These are phyloP conservation scores for Epicoccum sorghinum DNA, from an alignment of 2,329 filamentous ascomycete species.

Conservation along the genomic window DNA sequence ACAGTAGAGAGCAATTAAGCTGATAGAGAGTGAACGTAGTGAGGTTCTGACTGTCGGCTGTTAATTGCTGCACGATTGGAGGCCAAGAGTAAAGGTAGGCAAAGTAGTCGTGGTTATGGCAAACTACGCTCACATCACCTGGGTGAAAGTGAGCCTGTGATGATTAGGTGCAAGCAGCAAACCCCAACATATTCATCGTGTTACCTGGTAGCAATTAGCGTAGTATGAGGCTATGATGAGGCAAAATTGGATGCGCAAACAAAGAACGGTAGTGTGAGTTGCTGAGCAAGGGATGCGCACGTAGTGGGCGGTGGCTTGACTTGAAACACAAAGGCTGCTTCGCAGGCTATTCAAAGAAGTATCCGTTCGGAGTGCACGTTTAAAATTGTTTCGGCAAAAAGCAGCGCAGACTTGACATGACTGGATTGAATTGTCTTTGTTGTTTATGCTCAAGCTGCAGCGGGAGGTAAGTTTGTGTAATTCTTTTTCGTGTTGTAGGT, in stretches of 20 bases:
- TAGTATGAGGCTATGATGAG: conserved; percentile 14
- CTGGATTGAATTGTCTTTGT: neutral
- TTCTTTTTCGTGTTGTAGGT: conserved; percentile 42
- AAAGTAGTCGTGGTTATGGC: no score
- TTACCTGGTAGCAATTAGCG: neutral
- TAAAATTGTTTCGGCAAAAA: neutral
- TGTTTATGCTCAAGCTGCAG: neutral
- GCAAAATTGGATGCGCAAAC: conserved; percentile 19
- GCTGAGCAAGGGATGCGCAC: conserved; percentile 15
- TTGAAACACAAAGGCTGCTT: conserved; percentile 10
- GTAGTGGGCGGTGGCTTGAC: conserved; percentile 5
- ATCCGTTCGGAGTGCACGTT: neutral
- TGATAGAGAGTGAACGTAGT: no score
- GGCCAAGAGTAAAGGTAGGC: neutral
- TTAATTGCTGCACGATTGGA: no score
- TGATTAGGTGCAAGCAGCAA: neutral
- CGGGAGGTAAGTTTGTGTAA: conserved; percentile 20
- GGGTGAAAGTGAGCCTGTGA: no score
- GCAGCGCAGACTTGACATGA: neutral
- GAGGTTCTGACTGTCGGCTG: no score
- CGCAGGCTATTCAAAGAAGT: neutral
- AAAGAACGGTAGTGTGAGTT: conserved; percentile 13
- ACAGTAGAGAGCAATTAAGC: no score
- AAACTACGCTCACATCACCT: no score
- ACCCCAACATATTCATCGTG: neutral